Base-by-base conservation (phyloP, 2,329 filamentous ascomycete genomes). In the Beauveria sp. region DNA sequence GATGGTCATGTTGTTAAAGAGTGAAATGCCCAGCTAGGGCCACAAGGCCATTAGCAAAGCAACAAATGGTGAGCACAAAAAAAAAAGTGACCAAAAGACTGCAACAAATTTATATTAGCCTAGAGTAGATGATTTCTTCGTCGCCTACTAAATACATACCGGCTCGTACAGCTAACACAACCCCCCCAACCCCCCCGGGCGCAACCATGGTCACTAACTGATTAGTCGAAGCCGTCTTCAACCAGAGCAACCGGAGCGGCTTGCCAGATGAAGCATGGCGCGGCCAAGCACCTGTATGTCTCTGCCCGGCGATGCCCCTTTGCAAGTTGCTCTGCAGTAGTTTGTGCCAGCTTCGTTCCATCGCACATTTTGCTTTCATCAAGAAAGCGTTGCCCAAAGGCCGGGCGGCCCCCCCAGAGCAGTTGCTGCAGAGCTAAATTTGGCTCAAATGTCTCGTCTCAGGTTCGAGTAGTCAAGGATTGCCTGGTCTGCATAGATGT, bases 251-350 rank as follows among this genome's bases (percentile, higher is more conserved):
- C 49, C 57, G 49, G 57, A 59, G 57, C 22, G 57, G 47, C 57
- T 58, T 52, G 57, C 57, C 40, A 34, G 57, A 59, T 59, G 38
- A 45, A 51, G 57, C 18, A 51, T 59, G 57, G 57, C 16, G 22
- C 20, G 16, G 7, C 12, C 16, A 20, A 22, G 22, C 7, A 55
- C 18, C 22, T 28, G 52, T 20, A 54, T 54, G 51, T 43, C 51
- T 54, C 51, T 42, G 30, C 1, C 5, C 34, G 9, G 22, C 50
- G 34, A n/a, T 38, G 10, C 9, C 7, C 12, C 42, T 53, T 7
- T 40, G 12, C 5, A 16, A 47, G 12, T 16, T 42, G 51, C 34
- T 42, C 30, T 53, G 51, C 34, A 26, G 51, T 16, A 28, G 20
- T 54, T 53, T 12, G 4, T 24, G n/a, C 10, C 30, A 30, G 30